Evolutionary conservation across 148 eudicot genomes (phyloP), one percentile per base, ranked within the genome.

Genomic region (Dianthus caryophyllus): DNA sequence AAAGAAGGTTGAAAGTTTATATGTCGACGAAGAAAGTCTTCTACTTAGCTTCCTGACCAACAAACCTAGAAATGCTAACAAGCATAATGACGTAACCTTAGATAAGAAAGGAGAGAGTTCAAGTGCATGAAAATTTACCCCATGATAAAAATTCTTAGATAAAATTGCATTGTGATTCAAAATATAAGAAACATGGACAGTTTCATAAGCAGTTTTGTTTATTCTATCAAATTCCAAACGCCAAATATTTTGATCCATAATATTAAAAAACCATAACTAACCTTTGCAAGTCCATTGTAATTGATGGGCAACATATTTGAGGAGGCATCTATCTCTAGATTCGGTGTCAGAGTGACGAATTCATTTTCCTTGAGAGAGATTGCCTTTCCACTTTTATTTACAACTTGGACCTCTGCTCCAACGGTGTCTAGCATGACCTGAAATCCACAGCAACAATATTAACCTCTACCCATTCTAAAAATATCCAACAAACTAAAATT

Each of bases 341-440:
- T 74, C 29, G 97, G 94, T 13, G 86, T 82, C 21, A 90, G 87
- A 68, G 83, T 71, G 70, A 90, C 88, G 46, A 82, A 62, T 22
- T 82, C 76, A 75, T 82, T 70, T 51, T 80, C 90, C 75, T 79
- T 53, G 31, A 87, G 88, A 43, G 87, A 65, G 66, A 90, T 85
- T 27, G 83, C 81, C 38, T 77, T 71, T 54, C 83, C 81, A 29
- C 78, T 73, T 72, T 64, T 82, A 59, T 90, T 90, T 67, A 85
- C 83, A 50, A 90, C 86, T 79, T 85, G 94, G 74, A 90, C 70
- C 75, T 90, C 97, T 13, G 97, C 87, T 64, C 97, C 97, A 62
- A 82, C 83, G 25, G 94, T 90, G 66, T 90, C 97, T 15, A 90
- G 83, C 96, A 90, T 90, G 63, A 90, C 89, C 97, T 90, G 81